A percentile compares a stretch with the other conserved stretches of the same genome.
phyloP scores from a whole-genome alignment of 106 monocot genomes.

The Vanilla planifolia region DNA sequence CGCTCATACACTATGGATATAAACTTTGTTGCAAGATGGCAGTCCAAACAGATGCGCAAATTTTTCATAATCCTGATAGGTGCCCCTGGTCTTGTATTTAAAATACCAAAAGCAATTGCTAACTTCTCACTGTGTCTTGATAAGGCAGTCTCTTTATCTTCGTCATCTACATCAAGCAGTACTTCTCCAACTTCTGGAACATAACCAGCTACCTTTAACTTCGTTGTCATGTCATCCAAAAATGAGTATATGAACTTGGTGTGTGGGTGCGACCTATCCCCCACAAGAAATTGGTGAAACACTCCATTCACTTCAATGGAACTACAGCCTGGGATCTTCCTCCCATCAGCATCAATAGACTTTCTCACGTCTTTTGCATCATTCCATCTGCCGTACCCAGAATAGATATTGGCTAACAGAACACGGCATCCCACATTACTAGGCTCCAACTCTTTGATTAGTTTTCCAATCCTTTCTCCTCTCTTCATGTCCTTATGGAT shows the following conservation, averaged over 20 bases:
- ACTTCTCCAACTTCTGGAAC: constrained; percentile 20
- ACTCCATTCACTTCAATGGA: constrained; percentile 28
- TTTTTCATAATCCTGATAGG: constrained; percentile 26
- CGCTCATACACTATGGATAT: constrained; percentile 26
- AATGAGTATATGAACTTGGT: constrained; percentile 14
- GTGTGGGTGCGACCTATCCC: constrained; percentile 25
- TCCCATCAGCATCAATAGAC: constrained; percentile 8
- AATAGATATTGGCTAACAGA: constrained; percentile 23
- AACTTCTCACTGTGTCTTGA: constrained; percentile 29
- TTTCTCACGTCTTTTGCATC: constrained; percentile 22
- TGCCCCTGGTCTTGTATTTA: constrained; percentile 19
- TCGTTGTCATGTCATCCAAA: constrained; percentile 18
- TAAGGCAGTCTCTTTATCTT: constrained; percentile 32
- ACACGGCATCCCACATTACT: constrained; percentile 21
- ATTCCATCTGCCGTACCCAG: constrained; percentile 16
- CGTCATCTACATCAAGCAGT: constrained; percentile 30
- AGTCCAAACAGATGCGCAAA: constrained; percentile 25
- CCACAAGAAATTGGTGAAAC: constrained; percentile 26
- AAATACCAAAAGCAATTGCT: constrained; percentile 31
- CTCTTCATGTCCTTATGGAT: constrained; percentile 20
- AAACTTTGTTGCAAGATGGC: constrained; percentile 26
- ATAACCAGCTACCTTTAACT: constrained; percentile 19
- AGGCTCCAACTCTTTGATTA: constrained; percentile 12
- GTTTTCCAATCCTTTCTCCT: constrained; percentile 20
- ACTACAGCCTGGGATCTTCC: constrained; percentile 28